phyloP scores from a whole-genome alignment of 768 basidiomycete species.

The Termitomyces sp. region DNA sequence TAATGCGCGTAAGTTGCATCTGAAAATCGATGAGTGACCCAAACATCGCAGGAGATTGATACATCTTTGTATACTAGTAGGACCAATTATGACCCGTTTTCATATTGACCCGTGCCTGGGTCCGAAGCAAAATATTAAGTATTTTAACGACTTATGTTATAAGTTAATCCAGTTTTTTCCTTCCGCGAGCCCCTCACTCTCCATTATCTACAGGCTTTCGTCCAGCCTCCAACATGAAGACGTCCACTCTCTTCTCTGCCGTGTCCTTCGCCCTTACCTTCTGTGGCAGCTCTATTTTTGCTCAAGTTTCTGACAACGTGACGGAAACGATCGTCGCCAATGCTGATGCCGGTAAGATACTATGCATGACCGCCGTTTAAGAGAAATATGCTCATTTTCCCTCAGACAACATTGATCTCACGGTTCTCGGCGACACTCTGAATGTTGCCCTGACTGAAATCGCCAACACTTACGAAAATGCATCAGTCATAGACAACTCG shows the following conservation, averaged over 20 bases:
- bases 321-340: constrained; percentile 20
- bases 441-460: constrained; percentile 21
- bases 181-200: neutral
- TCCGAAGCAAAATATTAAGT: neutral
- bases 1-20: no score
- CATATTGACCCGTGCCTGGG: constrained; percentile 1
- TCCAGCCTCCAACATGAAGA: constrained; percentile 24
- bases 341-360: constrained; percentile 22
- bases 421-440: constrained; percentile 17
- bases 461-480: constrained; percentile 11
- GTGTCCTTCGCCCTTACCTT: constrained; percentile 14
- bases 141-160: neutral
- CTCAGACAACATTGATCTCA: constrained; percentile 26
- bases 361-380: neutral
- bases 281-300: constrained; percentile 8
- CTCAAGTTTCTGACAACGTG: constrained; percentile 13
- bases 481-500: neutral
- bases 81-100: neutral
- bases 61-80: neutral
- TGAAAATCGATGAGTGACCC: neutral
- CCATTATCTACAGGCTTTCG: constrained; percentile 5
- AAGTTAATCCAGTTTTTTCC: neutral
- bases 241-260: constrained; percentile 19
- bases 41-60: neutral
- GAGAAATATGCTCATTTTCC: neutral